Conservation (phyloP, 2,329 filamentous ascomycete genomes). For the Aspergillus latus region DNA sequence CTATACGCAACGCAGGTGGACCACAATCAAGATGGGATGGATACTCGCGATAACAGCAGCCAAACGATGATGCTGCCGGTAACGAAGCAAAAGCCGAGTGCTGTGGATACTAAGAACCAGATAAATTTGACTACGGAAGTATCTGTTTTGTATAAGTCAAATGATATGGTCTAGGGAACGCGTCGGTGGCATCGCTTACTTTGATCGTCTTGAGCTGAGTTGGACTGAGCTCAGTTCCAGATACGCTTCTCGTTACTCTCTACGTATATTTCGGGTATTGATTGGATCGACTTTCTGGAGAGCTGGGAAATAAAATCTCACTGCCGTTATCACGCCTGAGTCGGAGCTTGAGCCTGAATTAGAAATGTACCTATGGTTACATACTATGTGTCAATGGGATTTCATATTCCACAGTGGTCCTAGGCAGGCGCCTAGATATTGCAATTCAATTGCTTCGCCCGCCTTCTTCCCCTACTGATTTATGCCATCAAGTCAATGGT, state of each 20-base stretch:
- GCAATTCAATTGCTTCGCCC: no score
- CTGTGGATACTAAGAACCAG: neutral
- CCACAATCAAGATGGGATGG: neutral
- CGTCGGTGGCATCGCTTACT: neutral
- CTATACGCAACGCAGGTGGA: slow-evolving; percentile 9
- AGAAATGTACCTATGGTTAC: no score
- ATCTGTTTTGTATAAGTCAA: slow-evolving; percentile 1
- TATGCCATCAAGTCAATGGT: no score
- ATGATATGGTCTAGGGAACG: neutral
- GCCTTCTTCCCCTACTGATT: no score
- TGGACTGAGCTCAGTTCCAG: neutral
- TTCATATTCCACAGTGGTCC: no score
- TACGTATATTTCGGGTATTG: neutral
- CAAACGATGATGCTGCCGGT: slow-evolving; percentile 7
- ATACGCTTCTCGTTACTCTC: no score
- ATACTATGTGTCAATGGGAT: no score
- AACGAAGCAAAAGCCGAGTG: neutral
- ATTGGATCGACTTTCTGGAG: neutral
- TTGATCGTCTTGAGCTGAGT: neutral
- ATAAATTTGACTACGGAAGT: slow-evolving; percentile 10
- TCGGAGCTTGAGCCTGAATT: neutral
- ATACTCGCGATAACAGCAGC: neutral
- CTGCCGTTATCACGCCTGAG: neutral
- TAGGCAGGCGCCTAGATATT: no score
- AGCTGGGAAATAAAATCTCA: neutral